A percentile compares a stretch with the other conserved stretches of the same genome.
These are phyloP conservation scores for Didymella exigua DNA, from an alignment of 2,329 filamentous ascomycete genomes.

Conservation along the genomic window DNA sequence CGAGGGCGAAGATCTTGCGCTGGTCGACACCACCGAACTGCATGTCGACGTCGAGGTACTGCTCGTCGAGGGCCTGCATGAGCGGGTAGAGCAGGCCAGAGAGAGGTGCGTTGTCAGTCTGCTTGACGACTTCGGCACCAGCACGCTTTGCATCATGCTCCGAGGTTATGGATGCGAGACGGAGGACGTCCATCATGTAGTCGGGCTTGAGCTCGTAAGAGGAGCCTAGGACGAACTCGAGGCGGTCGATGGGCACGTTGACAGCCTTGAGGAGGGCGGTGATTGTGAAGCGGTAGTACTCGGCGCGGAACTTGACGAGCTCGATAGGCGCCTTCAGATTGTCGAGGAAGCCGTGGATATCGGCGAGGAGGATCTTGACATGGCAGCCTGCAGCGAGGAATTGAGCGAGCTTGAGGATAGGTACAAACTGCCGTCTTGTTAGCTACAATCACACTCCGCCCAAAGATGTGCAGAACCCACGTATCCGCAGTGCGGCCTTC, in stretches of 20 bases:
- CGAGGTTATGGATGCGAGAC: constrained; percentile 71
- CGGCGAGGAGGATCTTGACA: constrained; percentile 74
- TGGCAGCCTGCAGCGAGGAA: constrained; percentile 84
- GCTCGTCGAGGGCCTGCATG: constrained; percentile 89
- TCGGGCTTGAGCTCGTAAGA: constrained; percentile 72
- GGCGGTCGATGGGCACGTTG: constrained; percentile 75
- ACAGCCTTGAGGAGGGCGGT: constrained; percentile 76
- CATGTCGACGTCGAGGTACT: constrained; percentile 79
- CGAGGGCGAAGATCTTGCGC: constrained; percentile 85
- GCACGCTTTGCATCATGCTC: constrained; percentile 88
- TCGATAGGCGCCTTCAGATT: constrained; percentile 88
- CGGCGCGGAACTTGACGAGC: constrained; percentile 77
- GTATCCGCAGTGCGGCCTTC: constrained; percentile 88
- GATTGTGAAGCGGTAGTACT: constrained; percentile 83
- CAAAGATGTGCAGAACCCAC: constrained; percentile 22
- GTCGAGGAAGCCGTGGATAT: constrained; percentile 74
- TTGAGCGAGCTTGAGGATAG: constrained; percentile 87
- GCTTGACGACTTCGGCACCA: constrained; percentile 93
- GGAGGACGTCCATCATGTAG: constrained; percentile 90
- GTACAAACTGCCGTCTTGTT: constrained; percentile 63
- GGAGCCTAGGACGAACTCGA: constrained; percentile 84
- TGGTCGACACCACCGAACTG: constrained; percentile 84
- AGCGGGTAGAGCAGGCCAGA: constrained; percentile 81
- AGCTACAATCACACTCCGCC: constrained; percentile 3
- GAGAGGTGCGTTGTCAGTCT: constrained; percentile 76